A percentile compares a stretch with the other conserved stretches of the same genome.
These are phyloP conservation scores for Penicillium coffeae DNA, from an alignment of 495 filamentous ascomycete species.

Conservation along the genomic window DNA sequence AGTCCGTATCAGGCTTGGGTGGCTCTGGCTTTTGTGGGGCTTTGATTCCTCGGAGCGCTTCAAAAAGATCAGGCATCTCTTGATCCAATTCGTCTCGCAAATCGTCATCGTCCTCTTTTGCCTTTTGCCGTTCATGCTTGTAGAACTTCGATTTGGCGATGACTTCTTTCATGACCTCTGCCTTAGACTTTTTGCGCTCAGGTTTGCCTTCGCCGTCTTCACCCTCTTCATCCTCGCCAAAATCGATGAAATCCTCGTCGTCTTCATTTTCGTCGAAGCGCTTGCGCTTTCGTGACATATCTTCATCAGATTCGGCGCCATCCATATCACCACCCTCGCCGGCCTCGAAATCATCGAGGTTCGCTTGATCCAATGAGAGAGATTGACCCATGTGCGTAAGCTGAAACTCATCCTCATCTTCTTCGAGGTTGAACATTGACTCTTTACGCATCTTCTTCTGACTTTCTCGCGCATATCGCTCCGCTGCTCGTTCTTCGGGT, in stretches of 20 bases:
- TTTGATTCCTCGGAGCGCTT: slow-evolving; percentile 56
- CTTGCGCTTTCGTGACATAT: slow-evolving; percentile 60
- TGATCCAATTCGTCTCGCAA: slow-evolving; percentile 76
- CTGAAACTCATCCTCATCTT: slow-evolving; percentile 63
- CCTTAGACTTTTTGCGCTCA: slow-evolving; percentile 83
- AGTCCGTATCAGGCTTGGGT: slow-evolving; percentile 36
- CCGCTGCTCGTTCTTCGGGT: slow-evolving; percentile 86
- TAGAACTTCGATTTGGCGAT: slow-evolving; percentile 95
- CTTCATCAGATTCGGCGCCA: slow-evolving; percentile 58
- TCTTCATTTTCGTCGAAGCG: slow-evolving; percentile 35
- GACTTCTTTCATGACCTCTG: slow-evolving; percentile 95
- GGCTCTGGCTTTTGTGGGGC: slow-evolving; percentile 40
- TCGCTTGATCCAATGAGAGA: slow-evolving; percentile 54
- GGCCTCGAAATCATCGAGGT: slow-evolving; percentile 70
- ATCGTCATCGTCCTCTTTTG: slow-evolving; percentile 92
- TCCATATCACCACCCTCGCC: slow-evolving; percentile 68
- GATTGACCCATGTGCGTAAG: slow-evolving; percentile 83
- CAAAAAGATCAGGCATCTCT: slow-evolving; percentile 73
- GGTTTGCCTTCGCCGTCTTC: slow-evolving; percentile 49
- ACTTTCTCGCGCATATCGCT: slow-evolving; percentile 85
- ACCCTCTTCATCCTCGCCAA: slow-evolving; percentile 37
- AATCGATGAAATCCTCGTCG: slow-evolving; percentile 32
- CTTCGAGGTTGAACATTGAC: slow-evolving; percentile 86
- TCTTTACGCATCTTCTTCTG: slow-evolving; percentile 64
- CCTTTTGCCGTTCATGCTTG: slow-evolving; percentile 87